These are phyloP conservation scores for Tylopilus balloui DNA, from an alignment of 768 basidiomycete species.

Conservation along the genomic window DNA sequence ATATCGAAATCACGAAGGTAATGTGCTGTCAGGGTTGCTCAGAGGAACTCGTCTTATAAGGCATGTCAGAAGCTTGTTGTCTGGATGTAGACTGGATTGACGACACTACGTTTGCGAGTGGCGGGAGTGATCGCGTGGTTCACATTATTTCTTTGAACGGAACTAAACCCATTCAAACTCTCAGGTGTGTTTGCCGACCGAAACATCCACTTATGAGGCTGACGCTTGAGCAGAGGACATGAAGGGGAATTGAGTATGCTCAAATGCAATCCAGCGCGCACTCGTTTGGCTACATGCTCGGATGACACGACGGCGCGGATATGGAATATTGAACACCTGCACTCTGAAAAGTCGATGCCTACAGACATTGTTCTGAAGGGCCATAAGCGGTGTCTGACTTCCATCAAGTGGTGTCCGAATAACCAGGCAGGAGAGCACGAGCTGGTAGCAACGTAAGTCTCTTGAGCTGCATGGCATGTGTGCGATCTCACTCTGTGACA, in stretches of 20 bases:
- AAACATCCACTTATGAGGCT: background rate
- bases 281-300: constrained; percentile 73
- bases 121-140: constrained; percentile 64
- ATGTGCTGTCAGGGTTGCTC: constrained; percentile 6
- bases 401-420: constrained; percentile 65
- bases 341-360: constrained; percentile 22
- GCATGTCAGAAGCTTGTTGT: constrained; percentile 55
- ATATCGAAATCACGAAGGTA: constrained; percentile 65
- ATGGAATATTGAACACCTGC: constrained; percentile 59
- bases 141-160: constrained; percentile 56
- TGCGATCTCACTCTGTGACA: constrained; percentile 26
- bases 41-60: constrained; percentile 4
- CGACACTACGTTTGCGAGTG: constrained; percentile 65
- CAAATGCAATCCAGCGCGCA: constrained; percentile 60
- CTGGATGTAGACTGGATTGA: constrained; percentile 79
- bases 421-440: constrained; percentile 48
- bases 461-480: background rate
- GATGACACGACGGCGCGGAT: constrained; percentile 77
- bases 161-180: constrained; percentile 52
- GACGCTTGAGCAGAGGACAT: constrained; percentile 52
- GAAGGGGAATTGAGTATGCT: constrained; percentile 75
- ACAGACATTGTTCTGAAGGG: constrained; percentile 47
- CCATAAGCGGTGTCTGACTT: constrained; percentile 61
- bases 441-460: constrained; percentile 64
- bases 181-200: constrained; percentile 45